phyloP scores from a whole-genome alignment of 306 rosid species.

The Hippophae tibetana region DNA sequence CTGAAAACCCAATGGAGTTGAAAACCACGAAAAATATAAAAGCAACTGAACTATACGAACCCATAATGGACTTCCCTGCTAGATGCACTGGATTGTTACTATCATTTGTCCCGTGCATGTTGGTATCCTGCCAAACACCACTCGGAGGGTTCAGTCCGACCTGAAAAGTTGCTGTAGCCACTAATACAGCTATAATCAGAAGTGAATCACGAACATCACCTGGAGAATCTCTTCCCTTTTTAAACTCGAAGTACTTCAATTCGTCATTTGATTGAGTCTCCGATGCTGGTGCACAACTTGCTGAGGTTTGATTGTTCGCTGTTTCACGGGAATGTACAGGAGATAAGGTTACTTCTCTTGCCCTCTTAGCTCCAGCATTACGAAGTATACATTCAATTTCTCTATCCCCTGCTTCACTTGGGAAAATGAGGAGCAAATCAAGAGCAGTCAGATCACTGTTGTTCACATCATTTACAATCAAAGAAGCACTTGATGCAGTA shows the following conservation, averaged over 20 bases:
- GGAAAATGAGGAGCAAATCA: constrained; percentile 20
- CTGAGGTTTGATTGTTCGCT: not conserved
- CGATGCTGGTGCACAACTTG: not conserved
- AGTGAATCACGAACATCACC: constrained; percentile 19
- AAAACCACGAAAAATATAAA: not conserved
- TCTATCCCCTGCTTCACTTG: constrained; percentile 21
- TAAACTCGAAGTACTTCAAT: constrained; percentile 23
- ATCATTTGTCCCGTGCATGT: not conserved
- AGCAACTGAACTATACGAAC: not conserved
- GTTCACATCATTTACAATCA: constrained; percentile 14
- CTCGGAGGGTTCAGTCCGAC: constrained; percentile 27
- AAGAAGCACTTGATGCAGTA: not conserved
- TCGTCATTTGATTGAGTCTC: not conserved
- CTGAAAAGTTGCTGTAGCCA: constrained; percentile 24
- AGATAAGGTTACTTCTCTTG: not conserved
- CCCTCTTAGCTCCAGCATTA: constrained; percentile 13
- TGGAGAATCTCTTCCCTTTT: constrained; percentile 28
- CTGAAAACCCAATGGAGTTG: constrained; percentile 21
- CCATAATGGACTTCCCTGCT: constrained; percentile 18
- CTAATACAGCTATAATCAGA: constrained; percentile 18
- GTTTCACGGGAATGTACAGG: not conserved
- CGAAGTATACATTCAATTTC: constrained; percentile 20
- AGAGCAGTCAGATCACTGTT: constrained; percentile 16
- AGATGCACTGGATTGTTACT: not conserved
- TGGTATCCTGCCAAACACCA: constrained; percentile 18